Evolutionary conservation across 129 eudicot species (phyloP), one percentile per base, ranked within the genome.

Genomic region (Saposhnikovia divaricata): DNA sequence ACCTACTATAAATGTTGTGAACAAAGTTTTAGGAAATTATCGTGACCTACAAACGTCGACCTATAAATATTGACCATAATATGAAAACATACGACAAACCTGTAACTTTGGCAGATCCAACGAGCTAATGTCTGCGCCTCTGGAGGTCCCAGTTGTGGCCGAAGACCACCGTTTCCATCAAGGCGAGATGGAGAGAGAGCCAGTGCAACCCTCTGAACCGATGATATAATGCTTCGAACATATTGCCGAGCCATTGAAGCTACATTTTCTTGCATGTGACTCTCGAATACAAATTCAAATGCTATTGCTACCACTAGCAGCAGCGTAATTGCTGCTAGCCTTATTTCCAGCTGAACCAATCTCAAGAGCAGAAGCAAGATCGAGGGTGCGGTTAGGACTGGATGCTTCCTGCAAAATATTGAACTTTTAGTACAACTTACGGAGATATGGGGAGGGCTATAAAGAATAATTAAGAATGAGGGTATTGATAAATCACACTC

Each of bases 321-420:
- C 80, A 84, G 74, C 13, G 23, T 79, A 83, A 57, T 92, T 96
- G 31, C 89, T 85, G 5, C 88, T 70, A 48, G 89, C 75, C 81
- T 90, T 84, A 82, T 77, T 89, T 69, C 93, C 98, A 0, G 93
- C 85, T 3, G 92, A 85, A 40, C 98, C 98, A 68, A 86, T 88
- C 88, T 95, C 99, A 5, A 95, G 97, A 65, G 99, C 84, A 4
- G 97, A 95, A 48, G 99, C 97, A 77, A 95, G 96, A 81, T 95
- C 99, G 76, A 93, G 95, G 16, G 99, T 95, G 6, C 96, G 92
- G 61, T 89, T 92, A 42, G 88, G 97, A 78, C 90, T 87, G 7
- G 93, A 53, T 47, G 84, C 83, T 53, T 84, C 93, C 98, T 95
- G 79, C 66, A 80, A 45, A 40, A 78, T 63, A 68, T 31, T 13